phyloP scores from a whole-genome alignment of 1,284 basidiomycete species.

The Inonotus hispidus region DNA sequence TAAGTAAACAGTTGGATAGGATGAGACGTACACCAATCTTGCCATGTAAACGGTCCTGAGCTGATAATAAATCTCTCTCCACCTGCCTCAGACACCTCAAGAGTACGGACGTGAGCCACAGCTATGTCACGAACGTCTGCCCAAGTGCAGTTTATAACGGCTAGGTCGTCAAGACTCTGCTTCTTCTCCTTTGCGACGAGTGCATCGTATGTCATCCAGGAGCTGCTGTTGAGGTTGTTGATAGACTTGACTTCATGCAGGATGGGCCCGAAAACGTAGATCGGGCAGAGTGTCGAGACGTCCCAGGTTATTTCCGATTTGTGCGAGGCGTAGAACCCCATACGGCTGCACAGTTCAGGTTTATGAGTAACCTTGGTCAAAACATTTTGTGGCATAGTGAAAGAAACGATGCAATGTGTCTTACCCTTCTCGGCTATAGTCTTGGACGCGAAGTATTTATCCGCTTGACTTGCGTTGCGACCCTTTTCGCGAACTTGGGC shows the following conservation, averaged over 20 bases:
- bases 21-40: constrained; percentile 20
- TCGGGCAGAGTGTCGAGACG: constrained; percentile 15
- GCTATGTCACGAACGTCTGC: constrained; percentile 43
- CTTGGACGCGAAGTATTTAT: constrained; percentile 9
- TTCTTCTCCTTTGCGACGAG: constrained; percentile 6
- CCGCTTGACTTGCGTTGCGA: background rate
- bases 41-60: constrained; percentile 24
- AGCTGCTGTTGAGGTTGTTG: background rate
- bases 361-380: background rate
- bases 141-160: constrained; percentile 30
- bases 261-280: constrained; percentile 6
- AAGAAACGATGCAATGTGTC: too few relatives aligned
- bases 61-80: constrained; percentile 38
- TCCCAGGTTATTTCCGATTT: constrained; percentile 19
- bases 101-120: constrained; percentile 38
- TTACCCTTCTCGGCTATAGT: constrained; percentile 8
- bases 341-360: constrained; percentile 26
- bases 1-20: background rate
- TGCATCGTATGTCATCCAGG: constrained; percentile 4
- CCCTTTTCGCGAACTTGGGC: constrained; percentile 7
- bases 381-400: background rate
- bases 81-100: constrained; percentile 34
- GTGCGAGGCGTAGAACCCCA: constrained; percentile 42
- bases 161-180: constrained; percentile 23
- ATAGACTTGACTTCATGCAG: constrained; percentile 2